Conservation (phyloP, 2,329 filamentous ascomycete genomes). For the Pseudocercospora eumusae region DNA sequence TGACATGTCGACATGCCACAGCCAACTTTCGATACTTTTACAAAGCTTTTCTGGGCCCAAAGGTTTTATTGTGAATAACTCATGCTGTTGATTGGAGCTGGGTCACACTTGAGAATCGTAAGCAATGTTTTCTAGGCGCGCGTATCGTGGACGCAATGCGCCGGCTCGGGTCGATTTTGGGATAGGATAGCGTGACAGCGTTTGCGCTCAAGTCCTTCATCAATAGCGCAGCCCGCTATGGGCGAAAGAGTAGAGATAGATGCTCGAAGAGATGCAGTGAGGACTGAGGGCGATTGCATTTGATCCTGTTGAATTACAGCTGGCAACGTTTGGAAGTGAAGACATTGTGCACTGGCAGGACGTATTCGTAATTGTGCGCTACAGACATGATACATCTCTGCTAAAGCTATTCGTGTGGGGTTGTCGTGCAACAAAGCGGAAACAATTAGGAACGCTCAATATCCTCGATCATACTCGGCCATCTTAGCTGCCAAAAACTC, state of each 20-base stretch:
- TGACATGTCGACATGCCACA: too few species aligned
- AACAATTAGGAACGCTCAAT: constrained; percentile 7
- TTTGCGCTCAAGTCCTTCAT: not conserved
- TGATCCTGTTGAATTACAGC: not conserved
- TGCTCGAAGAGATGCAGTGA: not conserved
- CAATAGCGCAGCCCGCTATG: not conserved
- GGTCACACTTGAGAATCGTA: too few species aligned
- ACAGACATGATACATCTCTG: constrained; percentile 7
- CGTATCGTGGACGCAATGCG: not conserved
- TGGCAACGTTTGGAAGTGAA: not conserved
- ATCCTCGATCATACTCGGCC: constrained; percentile 3
- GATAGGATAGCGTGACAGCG: too few species aligned
- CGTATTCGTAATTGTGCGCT: not conserved
- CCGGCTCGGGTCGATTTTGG: too few species aligned
- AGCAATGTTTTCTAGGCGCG: too few species aligned
- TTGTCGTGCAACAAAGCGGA: constrained; percentile 4
- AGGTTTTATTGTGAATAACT: too few species aligned
- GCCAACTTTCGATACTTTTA: too few species aligned
- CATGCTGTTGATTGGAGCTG: too few species aligned
- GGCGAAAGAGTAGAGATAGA: not conserved
- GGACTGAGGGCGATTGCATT: not conserved
- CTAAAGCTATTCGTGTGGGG: constrained; percentile 6
- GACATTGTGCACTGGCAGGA: not conserved
- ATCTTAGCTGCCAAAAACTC: constrained; percentile 1
- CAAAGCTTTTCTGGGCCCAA: too few species aligned